These are phyloP conservation scores for Coemansia sp. DNA, from an alignment of 192 early-diverging fungal genomes.

Conservation along the genomic window DNA sequence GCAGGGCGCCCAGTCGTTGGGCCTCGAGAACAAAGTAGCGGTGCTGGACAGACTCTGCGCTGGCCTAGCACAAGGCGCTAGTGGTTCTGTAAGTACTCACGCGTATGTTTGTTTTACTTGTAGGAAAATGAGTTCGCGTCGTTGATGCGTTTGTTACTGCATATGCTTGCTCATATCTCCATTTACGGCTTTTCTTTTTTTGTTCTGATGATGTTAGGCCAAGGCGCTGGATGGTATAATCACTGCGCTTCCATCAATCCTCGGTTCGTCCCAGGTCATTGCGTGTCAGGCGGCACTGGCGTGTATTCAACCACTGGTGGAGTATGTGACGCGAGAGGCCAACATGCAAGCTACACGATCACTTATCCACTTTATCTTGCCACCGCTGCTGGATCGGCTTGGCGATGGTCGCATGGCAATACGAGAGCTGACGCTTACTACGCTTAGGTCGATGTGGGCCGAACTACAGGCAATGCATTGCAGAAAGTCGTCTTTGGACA, in stretches of 20 bases:
- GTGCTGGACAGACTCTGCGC: conserved; percentile 34
- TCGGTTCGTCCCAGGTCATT: conserved; percentile 56
- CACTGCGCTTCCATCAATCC: conserved; percentile 34
- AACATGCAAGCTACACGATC: conserved; percentile 24
- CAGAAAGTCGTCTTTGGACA: conserved; percentile 20
- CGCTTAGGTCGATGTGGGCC: conserved; percentile 44
- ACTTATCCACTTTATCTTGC: conserved; percentile 48
- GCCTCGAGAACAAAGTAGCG: conserved; percentile 35
- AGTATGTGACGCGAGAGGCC: conserved; percentile 22
- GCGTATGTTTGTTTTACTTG: neutral
- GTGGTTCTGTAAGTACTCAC: conserved; percentile 37
- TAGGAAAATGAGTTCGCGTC: neutral
- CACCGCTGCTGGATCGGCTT: conserved; percentile 48
- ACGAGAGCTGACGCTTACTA: conserved; percentile 48
- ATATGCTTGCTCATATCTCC: neutral
- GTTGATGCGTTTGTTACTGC: neutral
- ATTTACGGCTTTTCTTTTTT: conserved; percentile 9
- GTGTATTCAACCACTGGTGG: conserved; percentile 44
- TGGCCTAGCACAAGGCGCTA: conserved; percentile 20
- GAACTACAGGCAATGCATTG: conserved; percentile 23
- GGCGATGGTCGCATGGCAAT: conserved; percentile 54
- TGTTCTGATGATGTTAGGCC: conserved; percentile 17
- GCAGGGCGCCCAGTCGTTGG: conserved; percentile 33
- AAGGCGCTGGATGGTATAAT: conserved; percentile 52
- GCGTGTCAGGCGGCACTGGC: conserved; percentile 50